phyloP scores from a whole-genome alignment of 495 filamentous ascomycete genomes.

The Podospora pseudocomata region DNA sequence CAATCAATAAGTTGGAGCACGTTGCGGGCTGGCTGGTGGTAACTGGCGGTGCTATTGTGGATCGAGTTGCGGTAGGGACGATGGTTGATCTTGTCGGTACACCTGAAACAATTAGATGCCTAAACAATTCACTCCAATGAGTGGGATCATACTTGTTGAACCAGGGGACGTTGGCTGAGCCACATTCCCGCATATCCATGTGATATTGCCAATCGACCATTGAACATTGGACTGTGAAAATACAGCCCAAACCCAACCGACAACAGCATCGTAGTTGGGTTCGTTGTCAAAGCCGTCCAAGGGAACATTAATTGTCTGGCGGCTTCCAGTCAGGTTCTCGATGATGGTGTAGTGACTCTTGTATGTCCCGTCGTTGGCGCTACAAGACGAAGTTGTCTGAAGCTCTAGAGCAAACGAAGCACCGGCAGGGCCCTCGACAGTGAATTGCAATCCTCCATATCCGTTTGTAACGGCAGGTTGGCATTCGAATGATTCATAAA shows the following conservation, averaged over 20 bases:
- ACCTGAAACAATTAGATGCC: slow-evolving; percentile 2
- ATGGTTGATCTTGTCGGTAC: slow-evolving; percentile 18
- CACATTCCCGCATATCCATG: slow-evolving; percentile 44
- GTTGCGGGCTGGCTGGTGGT: slow-evolving; percentile 27
- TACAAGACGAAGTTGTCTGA: slow-evolving; percentile 49
- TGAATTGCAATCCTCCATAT: slow-evolving; percentile 54
- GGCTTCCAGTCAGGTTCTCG: slow-evolving; percentile 47
- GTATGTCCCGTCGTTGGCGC: slow-evolving; percentile 32
- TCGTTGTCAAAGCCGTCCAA: slow-evolving; percentile 46
- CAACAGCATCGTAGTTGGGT: slow-evolving; percentile 51
- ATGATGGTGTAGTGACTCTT: slow-evolving; percentile 47
- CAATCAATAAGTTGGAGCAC: slow-evolving; percentile 53
- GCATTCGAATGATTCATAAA: slow-evolving; percentile 56
- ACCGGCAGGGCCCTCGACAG: slow-evolving; percentile 51
- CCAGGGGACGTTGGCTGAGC: slow-evolving; percentile 17
- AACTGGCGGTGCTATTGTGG: slow-evolving; percentile 12
- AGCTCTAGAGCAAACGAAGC: slow-evolving; percentile 51
- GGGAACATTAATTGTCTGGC: slow-evolving; percentile 52
- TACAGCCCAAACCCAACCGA: slow-evolving; percentile 49
- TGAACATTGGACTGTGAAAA: slow-evolving; percentile 42
- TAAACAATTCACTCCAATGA: neutral
- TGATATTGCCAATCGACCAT: slow-evolving; percentile 53
- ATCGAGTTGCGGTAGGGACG: slow-evolving; percentile 18
- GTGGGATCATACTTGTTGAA: slow-evolving; percentile 17
- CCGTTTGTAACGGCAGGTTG: slow-evolving; percentile 41